Evolutionary conservation across 371 early-diverging fungal species (phyloP), one percentile per base, ranked within the genome.

Genomic region (Actinomucor elegans): DNA sequence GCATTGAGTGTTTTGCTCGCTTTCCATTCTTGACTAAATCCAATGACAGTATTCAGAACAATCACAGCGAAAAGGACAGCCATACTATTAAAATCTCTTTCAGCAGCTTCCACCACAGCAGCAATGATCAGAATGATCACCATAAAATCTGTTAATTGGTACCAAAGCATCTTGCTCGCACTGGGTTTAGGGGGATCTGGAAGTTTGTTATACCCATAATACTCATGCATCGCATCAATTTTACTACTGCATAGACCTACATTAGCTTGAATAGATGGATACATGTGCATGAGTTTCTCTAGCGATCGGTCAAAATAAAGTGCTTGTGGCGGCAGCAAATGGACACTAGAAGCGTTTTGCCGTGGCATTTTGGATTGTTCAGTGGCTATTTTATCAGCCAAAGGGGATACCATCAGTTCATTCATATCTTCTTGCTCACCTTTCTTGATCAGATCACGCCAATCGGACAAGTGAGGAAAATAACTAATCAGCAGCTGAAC

Each of bases 81-180:
- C 84, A 84, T 46, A 79, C 84, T 79, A 62, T 90, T 87, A 52
- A 73, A 83, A 15, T 87, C 87, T 45, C 84, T 76, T 20, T 82
- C 77, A 26, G 86, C 89, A 7, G 84, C 84, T 51, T 90, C 85
- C 12, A 91, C 75, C n/a, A 42, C n/a, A 21, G 42, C 42, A 26
- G 42, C 42, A 41, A 93, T 77, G 4, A 92, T 85, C 23, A 91
- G 75, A 38, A 94, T 83, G 38, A 94, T 38, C 26, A 94, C 83
- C 91, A 96, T 96, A 59, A 93, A 87, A 58, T 96, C 94, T 0
- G 90, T 87, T 26, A 95, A 56, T 66, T 96, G 95, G n/a, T 75
- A 14, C 80, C 85, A 85, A 5, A 94, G 66, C 81, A 95, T 92
- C 57, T 67, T 83, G 57, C 85, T 57, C 34, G 81, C 65, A 3